phyloP scores from a whole-genome alignment of 495 filamentous ascomycete species.

The Halenospora varia region DNA sequence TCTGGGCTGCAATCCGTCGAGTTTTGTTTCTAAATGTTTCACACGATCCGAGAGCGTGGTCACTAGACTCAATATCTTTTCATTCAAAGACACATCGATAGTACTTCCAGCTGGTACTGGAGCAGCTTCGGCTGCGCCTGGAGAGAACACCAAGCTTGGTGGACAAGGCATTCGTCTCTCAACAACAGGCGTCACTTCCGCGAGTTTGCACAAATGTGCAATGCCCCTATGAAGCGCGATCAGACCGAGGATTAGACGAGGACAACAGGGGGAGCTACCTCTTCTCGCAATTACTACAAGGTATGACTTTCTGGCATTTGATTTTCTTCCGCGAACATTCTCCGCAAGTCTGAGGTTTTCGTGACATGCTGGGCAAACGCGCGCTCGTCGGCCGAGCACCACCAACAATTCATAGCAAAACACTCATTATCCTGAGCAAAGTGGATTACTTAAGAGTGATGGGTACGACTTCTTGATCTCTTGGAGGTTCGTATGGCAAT shows the following conservation, averaged over 20 bases:
- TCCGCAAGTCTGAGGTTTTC: constrained; percentile 8
- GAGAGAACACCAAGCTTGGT: not conserved
- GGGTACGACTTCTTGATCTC: too few species aligned
- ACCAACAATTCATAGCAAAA: not conserved
- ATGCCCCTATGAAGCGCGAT: not conserved
- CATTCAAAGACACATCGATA: constrained; percentile 1
- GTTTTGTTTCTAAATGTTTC: constrained; percentile 9
- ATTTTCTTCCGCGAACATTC: constrained; percentile 88
- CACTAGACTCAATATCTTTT: constrained; percentile 9
- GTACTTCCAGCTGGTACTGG: not conserved
- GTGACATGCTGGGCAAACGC: not conserved
- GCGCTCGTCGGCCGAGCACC: not conserved
- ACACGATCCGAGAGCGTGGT: constrained; percentile 9
- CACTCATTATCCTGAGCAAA: not conserved
- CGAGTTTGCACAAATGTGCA: constrained; percentile 3
- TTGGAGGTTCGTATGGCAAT: too few species aligned
- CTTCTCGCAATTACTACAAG: constrained; percentile 41
- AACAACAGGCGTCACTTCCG: constrained; percentile 4
- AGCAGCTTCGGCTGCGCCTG: not conserved
- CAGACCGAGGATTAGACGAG: not conserved
- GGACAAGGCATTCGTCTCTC: not conserved
- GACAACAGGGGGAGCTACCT: constrained; percentile 1
- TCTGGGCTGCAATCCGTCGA: not conserved
- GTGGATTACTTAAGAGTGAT: not conserved
- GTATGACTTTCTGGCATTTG: constrained; percentile 79